Percentiles rank a stretch among this genome's conserved stretches.
phyloP scores from a whole-genome alignment of 176 grass and related monocot species.

The Echinochloa phyllopogon region DNA sequence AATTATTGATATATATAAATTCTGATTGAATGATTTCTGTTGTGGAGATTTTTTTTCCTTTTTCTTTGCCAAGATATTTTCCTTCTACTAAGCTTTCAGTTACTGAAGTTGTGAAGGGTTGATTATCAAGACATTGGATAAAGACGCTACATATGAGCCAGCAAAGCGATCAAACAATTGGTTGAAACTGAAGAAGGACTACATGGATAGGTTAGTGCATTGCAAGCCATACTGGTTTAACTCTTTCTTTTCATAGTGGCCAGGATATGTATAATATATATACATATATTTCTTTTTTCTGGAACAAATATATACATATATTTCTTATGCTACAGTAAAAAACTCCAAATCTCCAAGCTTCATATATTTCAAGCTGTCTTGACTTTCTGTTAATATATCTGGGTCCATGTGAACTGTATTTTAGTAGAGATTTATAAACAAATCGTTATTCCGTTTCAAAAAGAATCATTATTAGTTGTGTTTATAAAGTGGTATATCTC shows the following conservation, averaged over 20 bases:
- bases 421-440: background rate
- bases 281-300: background rate
- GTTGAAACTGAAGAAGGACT: constrained; percentile 99
- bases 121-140: constrained; percentile 99
- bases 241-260: background rate
- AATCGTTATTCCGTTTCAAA: background rate
- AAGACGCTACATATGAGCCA: constrained; percentile 95
- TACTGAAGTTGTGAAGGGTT: constrained; percentile 90
- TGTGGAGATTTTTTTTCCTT: background rate
- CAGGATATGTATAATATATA: background rate
- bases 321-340: background rate
- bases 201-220: constrained; percentile 91
- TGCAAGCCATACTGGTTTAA: constrained; percentile 33
- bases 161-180: constrained; percentile 98
- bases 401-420: background rate
- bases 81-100: constrained; percentile 38
- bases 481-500: constrained; percentile 23
- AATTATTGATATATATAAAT: background rate
- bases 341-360: background rate
- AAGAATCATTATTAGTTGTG: background rate
- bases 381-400: constrained; percentile 1
- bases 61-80: constrained; percentile 30
- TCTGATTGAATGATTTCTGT: constrained; percentile 1
- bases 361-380: background rate
- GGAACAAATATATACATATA: background rate